Evolutionary conservation across 1,139 yeast genomes (phyloP), one percentile per base, ranked within the genome.

Genomic region (Suhomyces coccinellae): DNA sequence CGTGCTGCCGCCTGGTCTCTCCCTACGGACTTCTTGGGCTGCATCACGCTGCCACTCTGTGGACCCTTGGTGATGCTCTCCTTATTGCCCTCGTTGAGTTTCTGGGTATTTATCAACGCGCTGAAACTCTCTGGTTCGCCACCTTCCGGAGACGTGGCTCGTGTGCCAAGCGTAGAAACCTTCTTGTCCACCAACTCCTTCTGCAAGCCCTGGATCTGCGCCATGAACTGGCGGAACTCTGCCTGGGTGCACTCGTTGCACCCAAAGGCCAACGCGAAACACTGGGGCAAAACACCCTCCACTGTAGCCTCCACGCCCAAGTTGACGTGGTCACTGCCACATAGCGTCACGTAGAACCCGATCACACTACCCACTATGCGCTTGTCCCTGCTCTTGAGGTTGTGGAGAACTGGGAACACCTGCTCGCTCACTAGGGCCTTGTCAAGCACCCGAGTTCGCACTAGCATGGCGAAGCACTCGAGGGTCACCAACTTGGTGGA

Each of bases 331-430:
- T 62, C 69, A 53, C 70, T 69, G n/a, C 55, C 56, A 16, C 73
- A 65, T 14, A 81, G 58, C 16, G 70, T 65, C 22, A 66, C 66
- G 57, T 83, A 85, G 15, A 87, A 79, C 4, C 62, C 63, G 41
- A 86, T 63, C 1, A 85, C 75, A 24, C 78, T 74, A 54, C 72
- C 65, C 33, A 87, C 77, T 27, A 88, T 83, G 46, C 83, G 71
- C 30, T 87, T 77, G 54, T 88, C 95, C 49, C 95, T 73, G 22
- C 95, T 85, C 62, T 88, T 87, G 75, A 87, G 79, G 16, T 81
- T 79, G 53, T 80, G 79, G 48, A 91, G 70, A 16, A 91, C 67
- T 0, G 97, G 97, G 28, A 91, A 66, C 36, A 93, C 69, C 50
- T 86, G 89, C 43, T 91, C 97, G 33, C 75, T 75, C 24, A 90